Conservation (phyloP, 106 monocot genomes). For the Vanilla planifolia region DNA sequence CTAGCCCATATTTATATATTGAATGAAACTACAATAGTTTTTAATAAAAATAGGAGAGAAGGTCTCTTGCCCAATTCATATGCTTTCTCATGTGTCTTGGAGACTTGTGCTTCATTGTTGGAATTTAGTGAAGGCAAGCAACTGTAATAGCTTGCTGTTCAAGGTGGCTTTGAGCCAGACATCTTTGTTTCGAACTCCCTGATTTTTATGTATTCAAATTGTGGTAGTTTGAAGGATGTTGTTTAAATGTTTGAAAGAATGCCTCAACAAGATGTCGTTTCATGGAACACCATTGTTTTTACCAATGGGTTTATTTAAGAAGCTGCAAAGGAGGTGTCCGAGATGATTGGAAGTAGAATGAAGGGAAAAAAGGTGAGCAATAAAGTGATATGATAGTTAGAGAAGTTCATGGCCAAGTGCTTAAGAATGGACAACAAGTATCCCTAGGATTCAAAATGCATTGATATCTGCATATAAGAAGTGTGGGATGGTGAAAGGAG, state of each 20-base stretch:
- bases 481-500: conserved; percentile 20
- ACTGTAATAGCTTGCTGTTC: conserved; percentile 25
- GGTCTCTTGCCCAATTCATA: conserved; percentile 28
- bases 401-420: conserved; percentile 37
- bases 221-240: conserved; percentile 26
- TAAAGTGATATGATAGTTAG: conserved; percentile 15
- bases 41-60: conserved; percentile 15
- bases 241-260: conserved; percentile 51
- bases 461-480: conserved; percentile 56
- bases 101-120: conserved; percentile 42
- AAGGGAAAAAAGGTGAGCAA: conserved; percentile 37
- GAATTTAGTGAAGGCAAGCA: conserved; percentile 26
- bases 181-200: conserved; percentile 47
- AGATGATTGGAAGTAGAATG: conserved; percentile 34
- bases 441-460: conserved; percentile 18
- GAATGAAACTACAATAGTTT: too few species aligned
- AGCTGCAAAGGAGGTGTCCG: conserved; percentile 12
- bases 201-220: conserved; percentile 49
- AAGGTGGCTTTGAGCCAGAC: conserved; percentile 25
- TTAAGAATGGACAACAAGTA: conserved; percentile 19
- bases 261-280: conserved; percentile 49
- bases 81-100: conserved; percentile 41
- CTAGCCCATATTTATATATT: too few species aligned
- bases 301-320: conserved; percentile 21
- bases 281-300: conserved; percentile 68